A percentile compares a stretch with the other conserved stretches of the same genome.
These are phyloP conservation scores for Takashimella tepidaria DNA, from an alignment of 1,284 basidiomycete genomes.

Conservation along the genomic window DNA sequence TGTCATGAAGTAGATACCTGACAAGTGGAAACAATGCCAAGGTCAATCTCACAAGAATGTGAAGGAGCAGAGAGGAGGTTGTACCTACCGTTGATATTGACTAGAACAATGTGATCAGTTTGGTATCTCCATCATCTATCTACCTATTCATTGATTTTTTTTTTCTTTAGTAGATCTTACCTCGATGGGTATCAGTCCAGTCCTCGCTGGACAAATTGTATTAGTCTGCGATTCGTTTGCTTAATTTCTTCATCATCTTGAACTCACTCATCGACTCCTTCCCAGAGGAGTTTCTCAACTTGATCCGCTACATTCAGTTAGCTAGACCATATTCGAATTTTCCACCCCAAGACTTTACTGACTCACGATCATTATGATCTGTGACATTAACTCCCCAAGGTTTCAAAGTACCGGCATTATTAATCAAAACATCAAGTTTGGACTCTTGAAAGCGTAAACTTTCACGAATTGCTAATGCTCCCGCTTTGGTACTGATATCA, in stretches of 20 bases:
- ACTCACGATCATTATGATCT: slow-evolving; percentile 29
- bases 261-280: slow-evolving; percentile 28
- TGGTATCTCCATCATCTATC: neutral
- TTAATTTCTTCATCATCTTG: neutral
- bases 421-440: slow-evolving; percentile 41
- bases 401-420: slow-evolving; percentile 35
- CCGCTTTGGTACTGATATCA: slow-evolving; percentile 37
- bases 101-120: slow-evolving; percentile 4
- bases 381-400: slow-evolving; percentile 17
- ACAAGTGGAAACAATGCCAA: neutral
- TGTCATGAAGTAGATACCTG: slow-evolving; percentile 42
- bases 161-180: neutral
- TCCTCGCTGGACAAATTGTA: slow-evolving; percentile 10
- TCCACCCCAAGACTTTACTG: neutral
- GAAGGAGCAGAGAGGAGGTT: neutral
- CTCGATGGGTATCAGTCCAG: neutral
- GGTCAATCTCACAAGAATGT: neutral
- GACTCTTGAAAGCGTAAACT: slow-evolving; percentile 14
- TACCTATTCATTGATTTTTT: no score
- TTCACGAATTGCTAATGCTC: slow-evolving; percentile 12
- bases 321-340: neutral
- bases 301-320: slow-evolving; percentile 16
- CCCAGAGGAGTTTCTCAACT: slow-evolving; percentile 25
- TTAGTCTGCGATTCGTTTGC: neutral
- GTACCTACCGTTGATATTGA: slow-evolving; percentile 33